Base-by-base conservation (phyloP, 495 filamentous ascomycete genomes). In the Rhizodiscina lignyota region DNA sequence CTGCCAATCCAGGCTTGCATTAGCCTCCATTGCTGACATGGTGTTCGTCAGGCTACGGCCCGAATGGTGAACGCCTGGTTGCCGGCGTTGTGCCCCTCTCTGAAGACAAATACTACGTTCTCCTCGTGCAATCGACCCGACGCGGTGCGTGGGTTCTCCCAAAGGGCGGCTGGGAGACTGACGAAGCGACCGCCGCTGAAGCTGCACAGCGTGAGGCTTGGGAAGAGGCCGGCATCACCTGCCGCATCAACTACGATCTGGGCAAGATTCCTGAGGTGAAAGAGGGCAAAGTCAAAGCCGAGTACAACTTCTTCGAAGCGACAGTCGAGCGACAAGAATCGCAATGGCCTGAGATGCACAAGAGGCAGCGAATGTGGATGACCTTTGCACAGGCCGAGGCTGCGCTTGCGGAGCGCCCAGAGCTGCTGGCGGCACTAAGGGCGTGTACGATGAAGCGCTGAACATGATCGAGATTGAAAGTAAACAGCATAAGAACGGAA, bases 121-220 rank as follows among this genome's bases (percentile, higher is more conserved):
- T 97, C 48, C 67, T 97, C 54, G 91, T 96, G 48, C 81, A 93
- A 58, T 94, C 86, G 30, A 83, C 79, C 34, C 70, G 82, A 35
- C 80, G 85, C 42, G 72, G 70, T 38, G 83, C 82, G 41, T 97
- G 91, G 89, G 87, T 97, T 26, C 66, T 97, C 37, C 89, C 89
- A 36, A 97, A 97, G 55, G 89, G 89, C 46, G 89, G 89, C 36
- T 97, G 91, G 82, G 89, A 97, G 57, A 77, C 72, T 13, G 89
- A 97, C 59, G 89, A 97, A 60, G 67, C 59, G 26, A 74, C 70
- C 21, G 65, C 70, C 13, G 55, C 68, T 43, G 72, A 79, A 34
- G 77, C 77, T 15, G 78, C 78, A 24, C 66, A 64, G 40, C 60
- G 89, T 39, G 89, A 97, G 60, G 91, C 89, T 30, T 97, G 89